Evolutionary conservation across 176 grass and related monocot species (phyloP), one percentile per base, ranked within the genome.

Genomic region (Metroxylon sagu): DNA sequence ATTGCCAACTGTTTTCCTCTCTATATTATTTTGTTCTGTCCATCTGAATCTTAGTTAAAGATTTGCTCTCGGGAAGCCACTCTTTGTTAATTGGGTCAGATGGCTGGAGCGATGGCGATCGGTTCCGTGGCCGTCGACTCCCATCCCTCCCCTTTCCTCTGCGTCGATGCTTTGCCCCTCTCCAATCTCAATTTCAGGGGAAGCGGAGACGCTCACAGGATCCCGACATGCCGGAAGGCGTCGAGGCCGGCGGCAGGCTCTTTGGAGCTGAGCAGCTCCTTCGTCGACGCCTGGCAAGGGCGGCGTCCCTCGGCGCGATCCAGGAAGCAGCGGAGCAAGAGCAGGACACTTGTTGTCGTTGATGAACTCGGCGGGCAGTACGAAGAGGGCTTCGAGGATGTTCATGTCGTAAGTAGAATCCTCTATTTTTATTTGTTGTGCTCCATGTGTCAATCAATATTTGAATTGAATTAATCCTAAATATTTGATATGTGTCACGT

Each of bases 361-460:
- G 64, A 69, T 64, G 64, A 81, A 25, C 78, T 81, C 17, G 78
- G 71, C 15, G 78, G 78, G 3, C 50, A 66, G 10, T 81, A 81
- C n/a, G 78, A 81, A 62, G 78, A 81, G 25, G 65, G 71, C 15
- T 81, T 81, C 18, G 58, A 74, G 0, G 78, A 81, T 56, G 71
- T 81, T 56, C 64, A 81, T 18, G 18, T 26, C 58, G 71, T 81
- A 56, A 50, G 66, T 62, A 3, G 19, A 25, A 56, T 19, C 21
- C 6, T 23, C 16, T 3, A n/a, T 25, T 18, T n/a, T 19, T 56
- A 19, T 56, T 19, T 25, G 23, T 56, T 56, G 2, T 10, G 53
- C 10, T 23, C 18, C 23, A 19, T 3, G 23, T 56, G 19, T 56
- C 16, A 56, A 56, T 10, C 3, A 18, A 25, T 56, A 10, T 56